phyloP scores from a whole-genome alignment of 1,284 basidiomycete genomes.

The Puccinia polysora region DNA sequence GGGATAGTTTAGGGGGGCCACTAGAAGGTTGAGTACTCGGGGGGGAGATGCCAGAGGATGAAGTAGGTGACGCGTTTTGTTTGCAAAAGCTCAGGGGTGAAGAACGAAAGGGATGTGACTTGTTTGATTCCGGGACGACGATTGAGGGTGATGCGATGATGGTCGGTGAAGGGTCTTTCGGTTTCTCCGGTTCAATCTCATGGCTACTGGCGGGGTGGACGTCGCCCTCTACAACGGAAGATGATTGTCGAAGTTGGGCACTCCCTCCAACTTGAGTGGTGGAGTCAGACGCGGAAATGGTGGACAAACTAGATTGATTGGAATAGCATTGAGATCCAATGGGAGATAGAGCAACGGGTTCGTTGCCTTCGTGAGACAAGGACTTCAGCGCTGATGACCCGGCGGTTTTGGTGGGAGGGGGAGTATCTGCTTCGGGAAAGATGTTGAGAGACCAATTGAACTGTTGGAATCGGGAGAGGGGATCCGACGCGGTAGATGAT shows the following conservation, averaged over 20 bases:
- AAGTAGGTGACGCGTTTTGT: too few relatives aligned
- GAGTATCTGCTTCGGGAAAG: slow-evolving; percentile 17
- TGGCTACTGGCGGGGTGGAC: neutral
- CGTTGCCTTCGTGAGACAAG: slow-evolving; percentile 5
- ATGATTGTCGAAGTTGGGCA: slow-evolving; percentile 16
- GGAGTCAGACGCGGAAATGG: neutral
- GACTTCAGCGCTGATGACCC: slow-evolving; percentile 27
- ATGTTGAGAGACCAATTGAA: slow-evolving; percentile 31
- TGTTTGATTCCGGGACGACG: too few relatives aligned
- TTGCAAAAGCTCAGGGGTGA: too few relatives aligned
- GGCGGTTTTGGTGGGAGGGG: slow-evolving; percentile 9
- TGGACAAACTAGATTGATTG: slow-evolving; percentile 17
- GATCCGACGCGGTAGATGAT: slow-evolving; percentile 17
- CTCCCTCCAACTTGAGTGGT: slow-evolving; percentile 25
- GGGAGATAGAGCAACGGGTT: slow-evolving; percentile 12
- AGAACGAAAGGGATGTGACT: too few relatives aligned
- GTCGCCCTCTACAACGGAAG: neutral
- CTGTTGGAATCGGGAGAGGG: slow-evolving; percentile 29
- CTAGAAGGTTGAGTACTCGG: neutral
- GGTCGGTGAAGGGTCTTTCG: neutral
- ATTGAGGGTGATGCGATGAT: too few relatives aligned
- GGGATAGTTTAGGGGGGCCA: neutral
- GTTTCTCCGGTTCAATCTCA: neutral
- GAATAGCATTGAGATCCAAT: slow-evolving; percentile 26
- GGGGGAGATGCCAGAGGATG: too few relatives aligned